Evolutionary conservation across 176 grass and related monocot species (phyloP).

Genomic region (Triticum dicoccoides): DNA sequence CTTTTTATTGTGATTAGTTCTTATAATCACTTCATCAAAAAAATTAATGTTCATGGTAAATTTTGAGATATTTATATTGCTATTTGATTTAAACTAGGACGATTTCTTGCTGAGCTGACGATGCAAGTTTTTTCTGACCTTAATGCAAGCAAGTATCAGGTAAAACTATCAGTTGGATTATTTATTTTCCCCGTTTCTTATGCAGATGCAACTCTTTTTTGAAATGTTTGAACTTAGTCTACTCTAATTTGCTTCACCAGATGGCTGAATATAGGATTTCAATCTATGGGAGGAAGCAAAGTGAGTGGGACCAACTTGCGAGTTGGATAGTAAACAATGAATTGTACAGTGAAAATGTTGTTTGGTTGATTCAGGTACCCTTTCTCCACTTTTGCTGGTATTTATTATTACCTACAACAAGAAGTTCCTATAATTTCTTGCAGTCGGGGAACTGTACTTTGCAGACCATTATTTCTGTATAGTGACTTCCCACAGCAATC

Average conservation of each 20-base stretch:
- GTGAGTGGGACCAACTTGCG: conserved; percentile 97
- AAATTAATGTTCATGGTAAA: background rate
- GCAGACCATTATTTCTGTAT: conserved; percentile 3
- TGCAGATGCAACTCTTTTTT: conserved; percentile 19
- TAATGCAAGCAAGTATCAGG: conserved; percentile 97
- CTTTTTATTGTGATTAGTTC: conserved; percentile 19
- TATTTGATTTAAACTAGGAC: conserved; percentile 54
- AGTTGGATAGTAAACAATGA: conserved; percentile 99
- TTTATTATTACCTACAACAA: background rate
- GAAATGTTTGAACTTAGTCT: conserved; percentile 26
- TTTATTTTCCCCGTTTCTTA: conserved; percentile 9
- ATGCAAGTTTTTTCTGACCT: conserved; percentile 97
- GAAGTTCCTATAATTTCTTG: conserved; percentile 7
- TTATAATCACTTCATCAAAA: background rate
- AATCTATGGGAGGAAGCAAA: conserved; percentile 98
- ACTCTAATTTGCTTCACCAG: conserved; percentile 47
- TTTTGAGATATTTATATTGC: conserved; percentile 23
- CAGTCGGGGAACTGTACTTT: conserved; percentile 8
- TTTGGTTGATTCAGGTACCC: conserved; percentile 95
- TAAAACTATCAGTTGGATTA: conserved; percentile 23
- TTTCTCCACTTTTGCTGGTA: background rate
- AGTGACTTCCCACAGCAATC: background rate
- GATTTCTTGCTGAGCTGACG: conserved; percentile 91
- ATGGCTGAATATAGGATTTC: conserved; percentile 99
- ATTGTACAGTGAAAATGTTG: conserved; percentile 88